A percentile compares a stretch with the other conserved stretches of the same genome.
These are phyloP conservation scores for Suillus brevipes DNA, from an alignment of 768 basidiomycete genomes.

Conservation along the genomic window DNA sequence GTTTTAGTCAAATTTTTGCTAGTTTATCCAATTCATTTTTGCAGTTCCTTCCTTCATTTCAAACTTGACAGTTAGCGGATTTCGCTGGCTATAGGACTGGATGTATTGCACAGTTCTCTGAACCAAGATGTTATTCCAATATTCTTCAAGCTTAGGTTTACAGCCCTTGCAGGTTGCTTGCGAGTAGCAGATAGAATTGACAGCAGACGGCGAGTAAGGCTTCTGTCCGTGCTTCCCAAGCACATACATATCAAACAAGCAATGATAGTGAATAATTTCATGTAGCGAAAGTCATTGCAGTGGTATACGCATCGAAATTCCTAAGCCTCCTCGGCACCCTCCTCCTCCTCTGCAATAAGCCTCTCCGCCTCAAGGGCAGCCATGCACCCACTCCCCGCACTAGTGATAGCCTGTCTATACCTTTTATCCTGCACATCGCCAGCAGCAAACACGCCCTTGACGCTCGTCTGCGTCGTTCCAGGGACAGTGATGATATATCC, in stretches of 20 bases:
- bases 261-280: background rate
- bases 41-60: background rate
- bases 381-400: slow-evolving; percentile 93
- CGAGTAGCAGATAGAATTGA: background rate
- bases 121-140: background rate
- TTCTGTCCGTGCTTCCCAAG: background rate
- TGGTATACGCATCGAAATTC: background rate
- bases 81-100: background rate
- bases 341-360: slow-evolving; percentile 88
- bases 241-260: background rate
- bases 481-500: slow-evolving; percentile 97
- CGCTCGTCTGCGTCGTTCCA: slow-evolving; percentile 91
- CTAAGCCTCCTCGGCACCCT: slow-evolving; percentile 38
- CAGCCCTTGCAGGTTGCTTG: background rate
- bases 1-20: background rate
- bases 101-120: background rate
- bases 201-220: background rate
- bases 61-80: background rate
- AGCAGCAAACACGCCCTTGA: slow-evolving; percentile 95
- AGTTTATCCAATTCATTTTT: background rate
- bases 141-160: background rate
- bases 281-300: background rate
- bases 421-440: slow-evolving; percentile 98
- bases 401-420: slow-evolving; percentile 95
- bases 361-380: slow-evolving; percentile 95